phyloP scores from a whole-genome alignment of 1,284 basidiomycete species.

The Mixia osmundae region DNA sequence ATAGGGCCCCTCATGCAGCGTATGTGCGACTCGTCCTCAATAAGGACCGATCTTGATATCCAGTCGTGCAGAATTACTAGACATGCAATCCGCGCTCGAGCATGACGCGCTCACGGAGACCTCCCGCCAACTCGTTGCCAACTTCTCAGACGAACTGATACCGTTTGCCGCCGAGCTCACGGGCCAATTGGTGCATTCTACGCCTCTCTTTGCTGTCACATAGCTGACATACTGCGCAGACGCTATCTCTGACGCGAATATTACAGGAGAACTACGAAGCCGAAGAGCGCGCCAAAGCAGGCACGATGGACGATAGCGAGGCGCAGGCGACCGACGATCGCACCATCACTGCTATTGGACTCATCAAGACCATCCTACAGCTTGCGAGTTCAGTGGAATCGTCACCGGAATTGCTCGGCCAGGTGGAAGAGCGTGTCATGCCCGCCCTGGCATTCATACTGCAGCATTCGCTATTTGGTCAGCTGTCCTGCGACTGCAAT shows the following conservation, averaged over 20 bases:
- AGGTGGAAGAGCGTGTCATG: constrained; percentile 57
- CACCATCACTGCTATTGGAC: constrained; percentile 19
- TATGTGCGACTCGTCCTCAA: constrained; percentile 19
- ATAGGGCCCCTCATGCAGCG: constrained; percentile 71
- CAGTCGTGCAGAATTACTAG: constrained; percentile 43
- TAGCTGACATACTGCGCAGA: no score
- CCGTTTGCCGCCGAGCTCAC: constrained; percentile 68
- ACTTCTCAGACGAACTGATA: constrained; percentile 57
- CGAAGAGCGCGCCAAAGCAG: no score
- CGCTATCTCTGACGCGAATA: no score
- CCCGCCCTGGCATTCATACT: constrained; percentile 55
- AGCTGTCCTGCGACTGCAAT: constrained; percentile 5
- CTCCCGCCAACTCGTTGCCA: constrained; percentile 66
- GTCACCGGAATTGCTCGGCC: constrained; percentile 46
- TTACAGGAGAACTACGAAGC: no score
- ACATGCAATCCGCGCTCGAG: constrained; percentile 70
- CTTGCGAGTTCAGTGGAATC: constrained; percentile 41
- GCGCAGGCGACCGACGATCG: no score
- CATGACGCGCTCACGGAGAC: constrained; percentile 55
- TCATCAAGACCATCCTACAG: constrained; percentile 25
- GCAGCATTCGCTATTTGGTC: constrained; percentile 27
- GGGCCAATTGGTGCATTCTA: constrained; percentile 41
- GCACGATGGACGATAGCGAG: no score
- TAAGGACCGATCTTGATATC: no score
- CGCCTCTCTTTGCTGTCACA: no score